Evolutionary conservation across 768 basidiomycete species (phyloP).

Genomic region (Podaxis sp.): DNA sequence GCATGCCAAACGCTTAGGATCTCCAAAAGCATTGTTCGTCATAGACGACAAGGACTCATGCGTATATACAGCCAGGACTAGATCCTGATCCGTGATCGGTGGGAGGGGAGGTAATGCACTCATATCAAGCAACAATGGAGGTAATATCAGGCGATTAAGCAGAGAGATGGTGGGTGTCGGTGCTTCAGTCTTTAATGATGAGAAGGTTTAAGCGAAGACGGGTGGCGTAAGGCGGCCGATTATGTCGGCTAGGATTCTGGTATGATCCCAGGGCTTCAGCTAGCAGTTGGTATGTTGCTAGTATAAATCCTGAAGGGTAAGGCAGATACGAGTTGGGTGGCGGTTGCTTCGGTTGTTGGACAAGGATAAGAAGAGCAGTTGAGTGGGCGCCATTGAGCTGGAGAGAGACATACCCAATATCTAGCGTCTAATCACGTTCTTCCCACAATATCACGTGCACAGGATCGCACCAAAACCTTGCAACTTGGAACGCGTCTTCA

Average conservation of each 20-base stretch:
- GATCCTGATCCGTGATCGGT: conserved; percentile 47
- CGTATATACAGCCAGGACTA: conserved; percentile 58
- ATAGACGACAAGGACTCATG: conserved; percentile 38
- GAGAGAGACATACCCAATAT: too few species aligned
- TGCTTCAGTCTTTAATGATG: neutral
- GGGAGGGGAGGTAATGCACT: conserved; percentile 46
- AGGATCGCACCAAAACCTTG: neutral
- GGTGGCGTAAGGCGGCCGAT: neutral
- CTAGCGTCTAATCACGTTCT: neutral
- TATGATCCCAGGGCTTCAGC: neutral
- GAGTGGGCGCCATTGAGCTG: too few species aligned
- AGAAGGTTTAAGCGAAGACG: neutral
- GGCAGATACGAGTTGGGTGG: too few species aligned
- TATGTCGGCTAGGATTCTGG: neutral
- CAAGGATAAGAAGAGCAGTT: too few species aligned
- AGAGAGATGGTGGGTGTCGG: neutral
- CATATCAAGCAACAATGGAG: conserved; percentile 22
- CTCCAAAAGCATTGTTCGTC: conserved; percentile 50
- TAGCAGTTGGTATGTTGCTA: neutral
- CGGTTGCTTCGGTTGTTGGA: too few species aligned
- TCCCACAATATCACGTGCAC: neutral
- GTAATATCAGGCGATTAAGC: conserved; percentile 9
- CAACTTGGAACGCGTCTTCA: neutral
- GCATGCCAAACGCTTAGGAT: conserved; percentile 56
- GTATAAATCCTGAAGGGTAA: neutral